phyloP scores from a whole-genome alignment of 768 basidiomycete genomes.

The Leccinum aurantiacum region DNA sequence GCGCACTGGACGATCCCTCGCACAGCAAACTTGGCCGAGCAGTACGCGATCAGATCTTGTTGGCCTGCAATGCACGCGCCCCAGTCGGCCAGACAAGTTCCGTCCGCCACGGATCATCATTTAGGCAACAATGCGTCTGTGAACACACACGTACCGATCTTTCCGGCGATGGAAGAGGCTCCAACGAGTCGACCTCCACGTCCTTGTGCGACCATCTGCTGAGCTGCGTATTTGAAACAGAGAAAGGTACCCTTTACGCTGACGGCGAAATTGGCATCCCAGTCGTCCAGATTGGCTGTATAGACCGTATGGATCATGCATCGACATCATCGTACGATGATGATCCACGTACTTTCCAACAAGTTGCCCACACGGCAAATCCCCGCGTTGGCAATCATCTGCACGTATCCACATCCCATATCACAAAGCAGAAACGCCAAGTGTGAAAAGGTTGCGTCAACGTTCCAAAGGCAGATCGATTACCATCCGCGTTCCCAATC shows the following conservation, averaged over 20 bases:
- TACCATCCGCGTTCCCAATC: not conserved
- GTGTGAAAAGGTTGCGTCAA: not conserved
- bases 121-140: not conserved
- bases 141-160: not conserved
- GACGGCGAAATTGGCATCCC: constrained; percentile 30
- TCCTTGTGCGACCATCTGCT: constrained; percentile 25
- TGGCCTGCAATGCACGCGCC: constrained; percentile 1
- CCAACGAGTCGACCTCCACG: constrained; percentile 5
- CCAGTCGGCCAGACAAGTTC: not conserved
- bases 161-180: constrained; percentile 7
- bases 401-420: not conserved
- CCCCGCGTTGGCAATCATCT: constrained; percentile 19
- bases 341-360: constrained; percentile 6
- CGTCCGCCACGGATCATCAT: not conserved
- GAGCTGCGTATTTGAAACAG: constrained; percentile 24
- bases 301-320: not conserved
- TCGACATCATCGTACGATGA: not conserved
- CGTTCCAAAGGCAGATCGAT: not conserved
- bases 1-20: constrained; percentile 16
- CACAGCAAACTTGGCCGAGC: constrained; percentile 16
- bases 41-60: constrained; percentile 10
- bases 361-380: constrained; percentile 5
- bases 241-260: constrained; percentile 24
- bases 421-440: not conserved
- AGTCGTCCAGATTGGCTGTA: constrained; percentile 14